These are phyloP conservation scores for Fusarium denticulatum DNA, from an alignment of 2,329 filamentous ascomycete species.

Conservation along the genomic window DNA sequence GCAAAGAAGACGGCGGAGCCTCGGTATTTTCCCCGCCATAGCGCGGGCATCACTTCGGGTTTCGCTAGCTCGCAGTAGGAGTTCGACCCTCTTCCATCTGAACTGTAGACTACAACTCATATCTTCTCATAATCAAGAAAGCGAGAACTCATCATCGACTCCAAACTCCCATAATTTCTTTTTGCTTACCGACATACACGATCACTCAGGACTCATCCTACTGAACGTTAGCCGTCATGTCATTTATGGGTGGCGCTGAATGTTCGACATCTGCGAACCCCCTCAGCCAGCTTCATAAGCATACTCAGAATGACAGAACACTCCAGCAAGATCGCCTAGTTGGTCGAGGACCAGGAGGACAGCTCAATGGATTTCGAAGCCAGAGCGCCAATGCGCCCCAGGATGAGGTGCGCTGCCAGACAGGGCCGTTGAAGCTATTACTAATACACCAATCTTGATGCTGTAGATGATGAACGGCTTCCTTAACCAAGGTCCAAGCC, in stretches of 20 bases:
- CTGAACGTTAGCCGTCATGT: slow-evolving; percentile 69
- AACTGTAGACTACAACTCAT: slow-evolving; percentile 24
- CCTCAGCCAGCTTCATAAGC: slow-evolving; percentile 96
- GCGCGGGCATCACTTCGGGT: slow-evolving; percentile 15
- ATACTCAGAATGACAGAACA: slow-evolving; percentile 95
- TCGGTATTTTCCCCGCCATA: slow-evolving; percentile 45
- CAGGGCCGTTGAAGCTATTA: slow-evolving; percentile 37
- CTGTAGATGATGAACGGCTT: slow-evolving; percentile 91
- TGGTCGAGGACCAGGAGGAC: slow-evolving; percentile 74
- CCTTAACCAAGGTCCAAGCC: slow-evolving; percentile 77
- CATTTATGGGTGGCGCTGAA: slow-evolving; percentile 93
- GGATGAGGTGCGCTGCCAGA: slow-evolving; percentile 68
- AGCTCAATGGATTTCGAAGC: slow-evolving; percentile 82
- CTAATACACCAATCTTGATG: slow-evolving; percentile 40
- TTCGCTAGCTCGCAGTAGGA: slow-evolving; percentile 19
- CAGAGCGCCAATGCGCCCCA: slow-evolving; percentile 74
- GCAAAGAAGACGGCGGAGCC: slow-evolving; percentile 37
- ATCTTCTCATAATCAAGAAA: neutral
- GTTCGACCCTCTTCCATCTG: slow-evolving; percentile 26
- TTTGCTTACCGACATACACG: slow-evolving; percentile 5
- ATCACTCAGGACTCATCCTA: slow-evolving; percentile 1
- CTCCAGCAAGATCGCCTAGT: slow-evolving; percentile 90
- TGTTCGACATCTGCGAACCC: slow-evolving; percentile 97
- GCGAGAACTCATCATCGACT: neutral
- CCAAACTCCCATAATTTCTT: neutral